A percentile compares a stretch with the other conserved stretches of the same genome.
Evolutionary conservation across 441 rosid genomes (phyloP).

Genomic region (Euphorbia celastroides): DNA sequence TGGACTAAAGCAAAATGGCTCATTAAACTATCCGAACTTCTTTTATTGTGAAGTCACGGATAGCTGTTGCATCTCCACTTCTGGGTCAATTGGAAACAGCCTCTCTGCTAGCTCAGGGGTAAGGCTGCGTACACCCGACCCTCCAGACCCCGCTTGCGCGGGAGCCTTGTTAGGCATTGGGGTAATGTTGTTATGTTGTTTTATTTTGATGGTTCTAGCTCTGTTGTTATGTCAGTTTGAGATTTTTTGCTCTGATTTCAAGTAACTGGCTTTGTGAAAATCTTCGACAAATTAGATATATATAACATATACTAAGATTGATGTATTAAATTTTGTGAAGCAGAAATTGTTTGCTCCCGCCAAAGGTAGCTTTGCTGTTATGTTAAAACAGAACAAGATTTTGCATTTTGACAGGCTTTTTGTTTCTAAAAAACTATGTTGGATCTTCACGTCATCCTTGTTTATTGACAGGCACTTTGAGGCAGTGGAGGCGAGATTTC

Average conservation of each 20-base stretch:
- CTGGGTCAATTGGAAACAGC: too few species aligned
- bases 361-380: neutral
- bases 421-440: neutral
- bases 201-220: neutral
- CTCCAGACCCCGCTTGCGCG: too few species aligned
- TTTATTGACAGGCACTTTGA: conserved; percentile 56
- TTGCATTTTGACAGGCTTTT: neutral
- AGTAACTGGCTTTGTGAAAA: neutral
- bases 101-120: too few species aligned
- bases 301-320: neutral
- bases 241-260: neutral
- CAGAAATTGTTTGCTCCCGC: neutral
- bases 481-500: conserved; percentile 88
- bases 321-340: neutral
- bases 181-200: too few species aligned
- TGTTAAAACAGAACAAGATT: neutral
- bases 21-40: too few species aligned
- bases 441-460: neutral
- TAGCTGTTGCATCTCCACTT: too few species aligned
- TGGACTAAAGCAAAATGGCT: too few species aligned
- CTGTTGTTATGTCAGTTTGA: neutral
- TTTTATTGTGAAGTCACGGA: too few species aligned
- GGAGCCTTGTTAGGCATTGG: too few species aligned
- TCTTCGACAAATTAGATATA: neutral
- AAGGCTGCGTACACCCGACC: too few species aligned